A percentile compares a stretch with the other conserved stretches of the same genome.
Evolutionary conservation across 2,329 filamentous ascomycete genomes (phyloP).

Genomic region (Fusarium mundagurra): DNA sequence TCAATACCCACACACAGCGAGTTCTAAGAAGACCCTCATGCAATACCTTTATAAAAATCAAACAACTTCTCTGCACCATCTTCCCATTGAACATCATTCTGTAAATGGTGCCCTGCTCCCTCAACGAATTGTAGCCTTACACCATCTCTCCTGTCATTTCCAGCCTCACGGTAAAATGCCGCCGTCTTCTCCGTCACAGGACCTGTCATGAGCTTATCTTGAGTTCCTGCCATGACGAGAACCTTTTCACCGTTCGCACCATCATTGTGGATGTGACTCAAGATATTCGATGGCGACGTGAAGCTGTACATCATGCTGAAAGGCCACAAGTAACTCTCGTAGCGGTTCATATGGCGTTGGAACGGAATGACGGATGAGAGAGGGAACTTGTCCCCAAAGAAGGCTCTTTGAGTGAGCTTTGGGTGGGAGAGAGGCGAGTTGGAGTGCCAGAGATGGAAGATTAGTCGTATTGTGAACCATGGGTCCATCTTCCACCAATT

Average conservation of each 20-base stretch:
- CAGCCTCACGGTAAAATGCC: constrained; percentile 37
- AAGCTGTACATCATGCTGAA: constrained; percentile 59
- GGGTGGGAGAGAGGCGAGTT: constrained; percentile 63
- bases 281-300: constrained; percentile 51
- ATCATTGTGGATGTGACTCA: constrained; percentile 48
- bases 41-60: constrained; percentile 49
- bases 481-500: constrained; percentile 60
- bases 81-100: constrained; percentile 62
- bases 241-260: constrained; percentile 41
- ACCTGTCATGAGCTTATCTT: constrained; percentile 54
- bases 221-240: constrained; percentile 52
- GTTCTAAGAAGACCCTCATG: not conserved
- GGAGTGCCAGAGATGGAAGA: constrained; percentile 59
- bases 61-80: constrained; percentile 57
- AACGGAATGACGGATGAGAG: constrained; percentile 53
- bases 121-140: constrained; percentile 55
- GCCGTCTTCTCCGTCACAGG: constrained; percentile 52
- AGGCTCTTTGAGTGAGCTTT: constrained; percentile 57
- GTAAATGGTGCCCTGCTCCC: constrained; percentile 61
- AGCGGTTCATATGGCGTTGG: constrained; percentile 55
- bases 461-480: constrained; percentile 57
- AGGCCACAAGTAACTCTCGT: constrained; percentile 64
- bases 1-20: not conserved
- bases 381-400: constrained; percentile 59
- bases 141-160: constrained; percentile 38